Percentiles rank a stretch among this genome's conserved stretches.
Evolutionary conservation across 2,329 filamentous ascomycete genomes (phyloP).

Genomic region (Sporothrix inflata): DNA sequence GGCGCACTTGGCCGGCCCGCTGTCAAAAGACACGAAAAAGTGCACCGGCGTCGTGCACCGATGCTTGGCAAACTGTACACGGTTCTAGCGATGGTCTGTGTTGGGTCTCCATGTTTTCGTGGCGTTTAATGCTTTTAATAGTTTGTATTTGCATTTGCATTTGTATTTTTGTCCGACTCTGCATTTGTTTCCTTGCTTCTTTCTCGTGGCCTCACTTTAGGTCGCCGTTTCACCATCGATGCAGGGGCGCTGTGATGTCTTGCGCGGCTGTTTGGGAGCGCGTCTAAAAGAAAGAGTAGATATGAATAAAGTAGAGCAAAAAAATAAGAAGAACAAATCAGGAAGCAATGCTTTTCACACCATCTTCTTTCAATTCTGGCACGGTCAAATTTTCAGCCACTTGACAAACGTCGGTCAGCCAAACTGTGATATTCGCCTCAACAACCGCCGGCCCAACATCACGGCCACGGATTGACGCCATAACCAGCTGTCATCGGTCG

Average conservation of each 20-base stretch:
- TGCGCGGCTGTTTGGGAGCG: conserved; percentile 9
- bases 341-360: not conserved
- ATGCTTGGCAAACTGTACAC: not conserved
- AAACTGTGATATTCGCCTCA: not conserved
- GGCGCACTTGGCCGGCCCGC: not conserved
- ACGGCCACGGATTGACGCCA: not conserved
- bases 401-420: not conserved
- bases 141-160: not conserved
- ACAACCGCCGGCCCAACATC: conserved; percentile 8
- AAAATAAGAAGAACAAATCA: not conserved
- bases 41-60: not conserved
- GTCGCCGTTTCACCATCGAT: conserved; percentile 3
- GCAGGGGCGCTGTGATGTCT: not conserved
- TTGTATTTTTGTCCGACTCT: not conserved
- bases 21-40: not conserved
- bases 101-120: not conserved
- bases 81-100: not conserved
- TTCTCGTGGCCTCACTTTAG: not conserved
- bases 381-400: too few relatives aligned
- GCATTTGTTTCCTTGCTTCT: too few relatives aligned
- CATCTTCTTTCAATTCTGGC: too few relatives aligned
- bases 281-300: not conserved
- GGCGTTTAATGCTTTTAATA: not conserved
- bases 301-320: not conserved
- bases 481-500: too few relatives aligned